These are phyloP conservation scores for Ustanciosporium gigantosporum DNA, from an alignment of 1,284 basidiomycete genomes.

Conservation along the genomic window DNA sequence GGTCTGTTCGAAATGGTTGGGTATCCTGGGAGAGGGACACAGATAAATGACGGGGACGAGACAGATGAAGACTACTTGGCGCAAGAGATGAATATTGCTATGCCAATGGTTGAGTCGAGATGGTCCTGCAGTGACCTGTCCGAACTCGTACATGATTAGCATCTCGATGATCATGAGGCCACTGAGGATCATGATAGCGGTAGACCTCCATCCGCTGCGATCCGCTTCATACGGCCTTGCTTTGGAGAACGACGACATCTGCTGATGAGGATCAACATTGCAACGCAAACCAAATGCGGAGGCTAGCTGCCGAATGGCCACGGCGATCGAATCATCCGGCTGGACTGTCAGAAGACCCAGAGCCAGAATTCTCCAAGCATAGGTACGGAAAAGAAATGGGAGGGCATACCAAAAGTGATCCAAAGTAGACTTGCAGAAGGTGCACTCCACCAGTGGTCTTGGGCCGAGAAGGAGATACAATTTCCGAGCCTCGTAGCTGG, in stretches of 20 bases:
- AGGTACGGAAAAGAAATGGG: constrained; percentile 13
- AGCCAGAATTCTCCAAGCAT: constrained; percentile 31
- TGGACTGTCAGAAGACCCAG: constrained; percentile 27
- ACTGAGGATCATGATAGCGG: constrained; percentile 7
- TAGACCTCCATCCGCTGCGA: constrained; percentile 18
- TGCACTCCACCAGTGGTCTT: constrained; percentile 22
- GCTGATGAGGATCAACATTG: neutral
- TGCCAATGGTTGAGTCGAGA: constrained; percentile 35
- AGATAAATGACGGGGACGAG: constrained; percentile 25
- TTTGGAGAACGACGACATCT: neutral
- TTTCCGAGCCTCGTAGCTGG: constrained; percentile 32
- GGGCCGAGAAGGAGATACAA: constrained; percentile 31
- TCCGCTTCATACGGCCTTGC: constrained; percentile 9
- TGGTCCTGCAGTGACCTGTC: constrained; percentile 10
- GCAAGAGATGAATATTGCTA: constrained; percentile 21
- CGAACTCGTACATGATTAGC: constrained; percentile 33
- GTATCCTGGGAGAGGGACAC: constrained; percentile 4
- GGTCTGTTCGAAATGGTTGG: constrained; percentile 14
- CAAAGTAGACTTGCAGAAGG: constrained; percentile 19
- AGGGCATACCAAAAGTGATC: constrained; percentile 32
- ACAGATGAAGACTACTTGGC: constrained; percentile 12
- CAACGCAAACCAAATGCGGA: constrained; percentile 1
- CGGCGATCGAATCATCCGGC: constrained; percentile 28
- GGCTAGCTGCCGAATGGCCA: constrained; percentile 19
- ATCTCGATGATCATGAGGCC: constrained; percentile 11